Evolutionary conservation across 73 alveolate genomes (phyloP), one percentile per base, ranked within the genome.

Genomic region (Stentor roeselii): DNA sequence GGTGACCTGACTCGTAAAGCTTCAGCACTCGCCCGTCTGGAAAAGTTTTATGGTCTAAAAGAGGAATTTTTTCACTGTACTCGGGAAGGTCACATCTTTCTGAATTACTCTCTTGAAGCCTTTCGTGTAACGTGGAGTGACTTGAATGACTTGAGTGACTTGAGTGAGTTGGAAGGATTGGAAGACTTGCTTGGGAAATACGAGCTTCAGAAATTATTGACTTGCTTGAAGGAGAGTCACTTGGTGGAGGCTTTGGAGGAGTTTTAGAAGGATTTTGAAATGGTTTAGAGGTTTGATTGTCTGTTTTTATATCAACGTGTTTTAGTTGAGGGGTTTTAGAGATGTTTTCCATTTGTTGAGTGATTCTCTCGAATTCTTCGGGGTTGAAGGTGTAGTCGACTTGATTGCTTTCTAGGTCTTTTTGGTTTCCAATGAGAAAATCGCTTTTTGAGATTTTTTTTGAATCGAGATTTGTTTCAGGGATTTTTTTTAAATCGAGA

Each of bases 21-120:
- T 76, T 76, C 2, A 39, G n/a, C 14, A 76, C 2, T 39, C 39
- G 32, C 30, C 74, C 84, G n/a, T 41, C 84, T n/a, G 34, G 76
- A 2, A n/a, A 21, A 36, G 60, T 76, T 76, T 76, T n/a, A 21
- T 76, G 80, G 11, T 21, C n/a, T 27, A 67, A 11, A 1, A 67
- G 27, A 30, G 80, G 80, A 21, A 67, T 67, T 67, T 1, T 32
- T 67, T 67, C 80, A 67, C 42, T 21, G 34, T 67, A 67, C 34
- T 67, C 80, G 34, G 80, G 80, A 30, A 40, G 11, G 0, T 11
- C 21, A 50, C 21, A 50, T 50, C 30, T 21, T 50, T 50, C 67
- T 11, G 67, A 21, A 50, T 50, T 50, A 11, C 30, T 6, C 6
- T 6, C 21, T 50, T 50, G 6, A 11, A 50, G 6, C 21, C 21